A percentile compares a stretch with the other conserved stretches of the same genome.
These are phyloP conservation scores for Fonsecaea nubica DNA, from an alignment of 2,329 filamentous ascomycete species.

Conservation along the genomic window DNA sequence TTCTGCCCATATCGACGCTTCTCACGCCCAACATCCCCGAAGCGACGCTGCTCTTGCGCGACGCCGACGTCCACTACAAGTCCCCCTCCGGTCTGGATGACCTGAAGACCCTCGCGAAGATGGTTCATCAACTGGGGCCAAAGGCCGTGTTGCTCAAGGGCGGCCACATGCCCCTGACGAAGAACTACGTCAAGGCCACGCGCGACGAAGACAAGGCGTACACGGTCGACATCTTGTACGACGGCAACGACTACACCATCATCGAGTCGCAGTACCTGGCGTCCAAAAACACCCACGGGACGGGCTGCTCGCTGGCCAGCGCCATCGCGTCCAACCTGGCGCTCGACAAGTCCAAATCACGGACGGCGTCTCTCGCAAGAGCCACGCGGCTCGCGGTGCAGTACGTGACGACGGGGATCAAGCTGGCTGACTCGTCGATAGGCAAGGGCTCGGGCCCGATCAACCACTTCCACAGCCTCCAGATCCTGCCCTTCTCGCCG, in stretches of 20 bases:
- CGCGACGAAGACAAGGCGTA: conserved; percentile 65
- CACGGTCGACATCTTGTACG: conserved; percentile 78
- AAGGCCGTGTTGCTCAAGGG: conserved; percentile 87
- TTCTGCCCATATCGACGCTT: conserved; percentile 54
- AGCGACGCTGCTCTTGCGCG: conserved; percentile 52
- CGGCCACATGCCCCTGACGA: conserved; percentile 81
- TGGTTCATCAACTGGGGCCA: conserved; percentile 72
- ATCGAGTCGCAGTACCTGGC: conserved; percentile 74
- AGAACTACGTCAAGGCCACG: conserved; percentile 65
- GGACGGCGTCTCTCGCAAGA: conserved; percentile 46
- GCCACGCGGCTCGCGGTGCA: conserved; percentile 63
- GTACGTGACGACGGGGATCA: conserved; percentile 68
- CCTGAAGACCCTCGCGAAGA: conserved; percentile 71
- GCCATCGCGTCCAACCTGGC: conserved; percentile 70
- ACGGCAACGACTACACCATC: conserved; percentile 62
- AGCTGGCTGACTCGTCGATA: conserved; percentile 54
- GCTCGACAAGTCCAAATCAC: conserved; percentile 20
- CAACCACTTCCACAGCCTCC: conserved; percentile 70
- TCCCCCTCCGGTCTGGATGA: conserved; percentile 61
- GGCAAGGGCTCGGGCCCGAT: conserved; percentile 69
- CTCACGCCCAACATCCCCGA: conserved; percentile 59
- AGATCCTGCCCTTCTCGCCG: conserved; percentile 64
- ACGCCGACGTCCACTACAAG: conserved; percentile 44
- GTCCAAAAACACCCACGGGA: conserved; percentile 88
- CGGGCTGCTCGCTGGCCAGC: conserved; percentile 89